Conservation (phyloP, 208 protist genomes). For the Crithidia expoeki region DNA sequence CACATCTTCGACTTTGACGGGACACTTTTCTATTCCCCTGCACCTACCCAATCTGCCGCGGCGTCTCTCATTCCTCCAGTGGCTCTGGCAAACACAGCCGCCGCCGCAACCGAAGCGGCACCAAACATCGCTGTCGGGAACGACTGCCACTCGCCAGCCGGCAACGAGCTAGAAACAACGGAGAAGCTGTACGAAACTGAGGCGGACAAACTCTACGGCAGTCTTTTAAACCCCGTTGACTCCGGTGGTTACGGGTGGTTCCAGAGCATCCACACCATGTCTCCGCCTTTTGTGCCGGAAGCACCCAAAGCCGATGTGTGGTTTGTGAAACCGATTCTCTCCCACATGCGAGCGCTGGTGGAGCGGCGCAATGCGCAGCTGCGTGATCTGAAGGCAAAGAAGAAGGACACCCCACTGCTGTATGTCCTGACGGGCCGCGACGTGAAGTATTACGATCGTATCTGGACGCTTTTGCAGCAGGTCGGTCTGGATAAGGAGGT, state of each 20-base stretch:
- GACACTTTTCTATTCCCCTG: conserved; percentile 80
- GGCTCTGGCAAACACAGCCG: conserved; percentile 50
- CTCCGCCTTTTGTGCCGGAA: conserved; percentile 66
- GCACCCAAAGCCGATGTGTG: conserved; percentile 32
- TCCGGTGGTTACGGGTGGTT: conserved; percentile 80
- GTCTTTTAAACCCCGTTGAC: conserved; percentile 40
- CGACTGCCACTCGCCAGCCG: background rate
- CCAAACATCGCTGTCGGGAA: conserved; percentile 41
- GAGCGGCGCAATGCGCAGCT: conserved; percentile 2
- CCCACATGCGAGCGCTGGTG: conserved; percentile 38
- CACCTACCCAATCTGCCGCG: conserved; percentile 30
- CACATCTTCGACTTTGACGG: conserved; percentile 91
- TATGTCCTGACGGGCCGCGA: conserved; percentile 81
- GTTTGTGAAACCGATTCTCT: conserved; percentile 35
- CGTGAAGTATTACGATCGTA: conserved; percentile 58
- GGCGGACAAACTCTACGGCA: conserved; percentile 35
- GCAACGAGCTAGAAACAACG: background rate
- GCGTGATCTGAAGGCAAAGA: background rate
- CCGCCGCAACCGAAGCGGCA: conserved; percentile 33
- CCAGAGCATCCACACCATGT: conserved; percentile 69
- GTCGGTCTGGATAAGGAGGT: conserved; percentile 49
- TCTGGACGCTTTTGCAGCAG: conserved; percentile 60
- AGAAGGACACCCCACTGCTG: conserved; percentile 29
- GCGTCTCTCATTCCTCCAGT: conserved; percentile 21
- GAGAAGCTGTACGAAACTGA: conserved; percentile 4